phyloP scores from a whole-genome alignment of 148 eudicot genomes.

The Chenopodium quinoa region DNA sequence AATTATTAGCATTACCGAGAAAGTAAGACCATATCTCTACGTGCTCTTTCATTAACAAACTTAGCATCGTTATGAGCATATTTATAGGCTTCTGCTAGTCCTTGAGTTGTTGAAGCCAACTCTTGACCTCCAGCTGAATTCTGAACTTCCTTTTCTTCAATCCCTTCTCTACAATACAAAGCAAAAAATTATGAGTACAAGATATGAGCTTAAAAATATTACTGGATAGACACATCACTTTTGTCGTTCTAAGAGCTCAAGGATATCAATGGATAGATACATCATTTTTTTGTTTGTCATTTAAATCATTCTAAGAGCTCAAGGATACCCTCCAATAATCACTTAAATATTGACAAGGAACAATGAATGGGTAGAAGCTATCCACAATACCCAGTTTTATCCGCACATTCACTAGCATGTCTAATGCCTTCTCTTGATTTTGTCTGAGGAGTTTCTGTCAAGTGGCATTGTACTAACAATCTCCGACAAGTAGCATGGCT shows the following conservation, averaged over 20 bases:
- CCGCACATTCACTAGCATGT: constrained; percentile 41
- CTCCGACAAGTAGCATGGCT: constrained; percentile 29
- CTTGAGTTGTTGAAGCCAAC: constrained; percentile 38
- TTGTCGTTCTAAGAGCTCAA: background rate
- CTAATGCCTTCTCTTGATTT: constrained; percentile 48
- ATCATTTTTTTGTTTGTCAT: background rate
- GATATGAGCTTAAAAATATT: background rate
- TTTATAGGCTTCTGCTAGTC: constrained; percentile 73
- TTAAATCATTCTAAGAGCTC: no score
- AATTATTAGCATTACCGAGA: constrained; percentile 60
- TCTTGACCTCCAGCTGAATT: constrained; percentile 31
- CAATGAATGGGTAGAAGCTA: background rate
- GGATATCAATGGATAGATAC: background rate
- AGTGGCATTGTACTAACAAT: constrained; percentile 50
- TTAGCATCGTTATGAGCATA: constrained; percentile 80
- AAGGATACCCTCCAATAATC: background rate
- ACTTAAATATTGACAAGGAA: constrained; percentile 1
- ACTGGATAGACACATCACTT: background rate
- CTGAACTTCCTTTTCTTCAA: constrained; percentile 35
- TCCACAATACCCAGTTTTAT: constrained; percentile 49
- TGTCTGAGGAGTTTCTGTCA: constrained; percentile 46
- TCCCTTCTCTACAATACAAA: constrained; percentile 38
- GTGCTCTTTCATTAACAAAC: constrained; percentile 86
- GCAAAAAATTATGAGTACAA: constrained; percentile 4
- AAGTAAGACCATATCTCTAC: constrained; percentile 78